phyloP scores from a whole-genome alignment of 2,329 filamentous ascomycete species.

The Tolypocladium ovalisporum region DNA sequence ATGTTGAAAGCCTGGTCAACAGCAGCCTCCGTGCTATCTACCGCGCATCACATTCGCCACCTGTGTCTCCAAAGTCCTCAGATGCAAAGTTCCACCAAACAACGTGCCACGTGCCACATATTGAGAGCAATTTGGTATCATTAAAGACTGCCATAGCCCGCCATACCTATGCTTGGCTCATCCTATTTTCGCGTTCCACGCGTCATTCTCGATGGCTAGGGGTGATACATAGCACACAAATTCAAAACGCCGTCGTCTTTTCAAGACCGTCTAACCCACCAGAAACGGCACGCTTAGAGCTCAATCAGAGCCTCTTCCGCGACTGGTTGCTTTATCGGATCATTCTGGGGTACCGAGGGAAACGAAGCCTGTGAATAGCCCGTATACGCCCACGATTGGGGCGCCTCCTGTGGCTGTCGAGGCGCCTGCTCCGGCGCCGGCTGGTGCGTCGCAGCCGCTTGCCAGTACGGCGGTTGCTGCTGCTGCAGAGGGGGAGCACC shows the following conservation, averaged over 20 bases:
- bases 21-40: neutral
- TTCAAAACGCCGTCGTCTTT: neutral
- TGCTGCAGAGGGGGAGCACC: conserved; percentile 16
- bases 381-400: conserved; percentile 32
- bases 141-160: neutral
- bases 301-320: conserved; percentile 76
- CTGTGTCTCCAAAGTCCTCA: neutral
- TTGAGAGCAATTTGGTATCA: neutral
- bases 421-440: conserved; percentile 11
- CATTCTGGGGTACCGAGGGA: conserved; percentile 44
- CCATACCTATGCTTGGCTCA: neutral
- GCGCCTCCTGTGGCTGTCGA: conserved; percentile 20
- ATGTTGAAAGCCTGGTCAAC: neutral
- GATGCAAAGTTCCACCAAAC: neutral
- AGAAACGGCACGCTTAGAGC: conserved; percentile 33
- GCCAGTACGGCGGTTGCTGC: conserved; percentile 23
- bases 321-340: conserved; percentile 31
- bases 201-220: neutral
- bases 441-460: conserved; percentile 20
- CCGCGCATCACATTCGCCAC: neutral
- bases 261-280: neutral
- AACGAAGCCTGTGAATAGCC: conserved; percentile 51
- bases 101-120: neutral
- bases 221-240: neutral
- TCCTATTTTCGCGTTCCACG: neutral